Percentiles rank a stretch among this genome's conserved stretches.
Evolutionary conservation across 805 yeast genomes (phyloP).

Genomic region (Ogataea pini): DNA sequence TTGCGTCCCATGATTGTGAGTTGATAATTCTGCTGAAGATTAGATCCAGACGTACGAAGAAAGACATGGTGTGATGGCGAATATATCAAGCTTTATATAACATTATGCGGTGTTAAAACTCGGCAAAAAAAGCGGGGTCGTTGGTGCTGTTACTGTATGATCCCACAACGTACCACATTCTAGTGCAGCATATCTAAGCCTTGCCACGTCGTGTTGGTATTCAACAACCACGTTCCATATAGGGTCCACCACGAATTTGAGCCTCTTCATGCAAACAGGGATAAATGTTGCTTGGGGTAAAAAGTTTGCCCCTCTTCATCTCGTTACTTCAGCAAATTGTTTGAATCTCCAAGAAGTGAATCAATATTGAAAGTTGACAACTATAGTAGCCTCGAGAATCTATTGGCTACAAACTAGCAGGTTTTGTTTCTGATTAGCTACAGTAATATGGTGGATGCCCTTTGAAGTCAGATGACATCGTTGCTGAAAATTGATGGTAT

Average conservation of each 20-base stretch:
- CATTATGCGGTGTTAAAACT: too few relatives aligned
- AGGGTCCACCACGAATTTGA: background rate
- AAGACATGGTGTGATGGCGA: too few relatives aligned
- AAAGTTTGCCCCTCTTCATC: background rate
- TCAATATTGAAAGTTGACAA: background rate
- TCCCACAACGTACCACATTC: background rate
- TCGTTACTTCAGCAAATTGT: background rate
- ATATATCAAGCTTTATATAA: background rate
- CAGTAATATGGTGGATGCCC: too few relatives aligned
- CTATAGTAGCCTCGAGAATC: background rate
- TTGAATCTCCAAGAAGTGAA: background rate
- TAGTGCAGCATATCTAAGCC: background rate
- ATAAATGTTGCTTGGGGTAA: background rate
- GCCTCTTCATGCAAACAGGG: background rate
- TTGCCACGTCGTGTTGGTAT: background rate
- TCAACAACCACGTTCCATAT: background rate
- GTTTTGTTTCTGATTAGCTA: too few relatives aligned
- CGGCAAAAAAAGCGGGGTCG: background rate
- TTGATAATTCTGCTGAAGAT: background rate
- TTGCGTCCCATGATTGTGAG: slow-evolving; percentile 9
- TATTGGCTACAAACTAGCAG: too few relatives aligned
- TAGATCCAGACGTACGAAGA: too few relatives aligned
- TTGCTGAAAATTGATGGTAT: too few relatives aligned
- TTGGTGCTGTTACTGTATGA: background rate
- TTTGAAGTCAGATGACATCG: too few relatives aligned